These are phyloP conservation scores for Westerdykella aurantiaca DNA, from an alignment of 2,329 filamentous ascomycete genomes.

Conservation along the genomic window DNA sequence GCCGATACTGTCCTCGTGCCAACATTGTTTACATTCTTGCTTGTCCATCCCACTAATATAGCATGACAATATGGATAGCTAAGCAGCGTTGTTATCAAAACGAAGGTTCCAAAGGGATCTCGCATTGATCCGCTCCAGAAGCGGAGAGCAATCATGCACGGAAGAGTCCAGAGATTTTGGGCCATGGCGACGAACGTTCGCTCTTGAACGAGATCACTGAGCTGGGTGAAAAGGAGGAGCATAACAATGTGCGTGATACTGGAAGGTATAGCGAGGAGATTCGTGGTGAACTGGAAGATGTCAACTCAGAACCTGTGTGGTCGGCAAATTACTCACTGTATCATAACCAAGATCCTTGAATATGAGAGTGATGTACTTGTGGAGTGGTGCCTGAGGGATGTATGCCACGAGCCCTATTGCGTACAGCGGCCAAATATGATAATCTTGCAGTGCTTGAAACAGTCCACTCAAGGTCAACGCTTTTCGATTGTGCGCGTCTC, in stretches of 20 bases:
- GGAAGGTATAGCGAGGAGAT: constrained; percentile 53
- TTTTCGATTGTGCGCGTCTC: constrained; percentile 16
- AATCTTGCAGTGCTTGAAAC: constrained; percentile 10
- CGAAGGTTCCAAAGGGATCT: constrained; percentile 47
- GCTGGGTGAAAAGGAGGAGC: constrained; percentile 38
- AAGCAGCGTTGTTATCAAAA: constrained; percentile 43
- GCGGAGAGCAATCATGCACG: constrained; percentile 50
- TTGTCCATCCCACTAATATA: constrained; percentile 52
- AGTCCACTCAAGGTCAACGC: constrained; percentile 8
- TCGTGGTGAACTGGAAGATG: constrained; percentile 46
- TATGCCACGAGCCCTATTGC: constrained; percentile 9
- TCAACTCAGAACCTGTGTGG: constrained; percentile 44
- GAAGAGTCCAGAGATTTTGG: constrained; percentile 51
- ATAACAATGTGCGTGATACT: constrained; percentile 26
- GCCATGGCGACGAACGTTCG: constrained; percentile 43
- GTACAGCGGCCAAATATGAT: constrained; percentile 12
- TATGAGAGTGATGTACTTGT: constrained; percentile 46
- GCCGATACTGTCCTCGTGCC: constrained; percentile 55
- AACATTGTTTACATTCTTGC: constrained; percentile 55
- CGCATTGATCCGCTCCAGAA: constrained; percentile 38
- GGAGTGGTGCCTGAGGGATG: constrained; percentile 3
- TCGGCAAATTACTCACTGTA: constrained; percentile 23
- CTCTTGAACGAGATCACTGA: constrained; percentile 42
- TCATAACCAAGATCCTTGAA: constrained; percentile 53
- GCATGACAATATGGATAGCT: constrained; percentile 46